Base-by-base conservation (phyloP, 306 rosid species). In the Heteromeles arbutifolia region DNA sequence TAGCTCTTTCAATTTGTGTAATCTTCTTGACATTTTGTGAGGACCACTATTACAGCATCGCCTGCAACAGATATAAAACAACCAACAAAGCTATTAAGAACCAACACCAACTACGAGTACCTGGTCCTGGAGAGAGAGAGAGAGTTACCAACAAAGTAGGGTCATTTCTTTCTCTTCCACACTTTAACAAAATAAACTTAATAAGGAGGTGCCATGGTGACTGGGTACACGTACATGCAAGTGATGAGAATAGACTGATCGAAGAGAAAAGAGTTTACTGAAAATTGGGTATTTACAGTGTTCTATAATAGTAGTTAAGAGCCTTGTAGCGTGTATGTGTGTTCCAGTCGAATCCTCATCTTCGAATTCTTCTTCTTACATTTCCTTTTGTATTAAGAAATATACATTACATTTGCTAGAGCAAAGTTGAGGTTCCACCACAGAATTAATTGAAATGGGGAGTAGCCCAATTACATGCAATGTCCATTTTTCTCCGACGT, bases 11-110 rank as follows among this genome's bases (percentile, higher is more conserved):
- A 44, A 41, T 74, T 63, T 62, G 31, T 21, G 69, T 61, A 43
- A 74, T 62, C 45, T 62, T 59, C 69, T 44, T 25, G 28, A 3
- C 24, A 3, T 43, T 64, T 37, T 78, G 56, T 31, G 43, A 84
- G 88, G 88, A 87, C 88, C 86, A 84, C 90, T 73, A 62, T 32
- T 72, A 74, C 86, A 79, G 85, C 80, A 82, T 71, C 81, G 41
- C 70, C 84, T 86, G 88, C 83, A 79, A 82, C 83, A 79, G 69
- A 79, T 77, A 86, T 86, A 82, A 83, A 79, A 86, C 88, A 82
- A 81, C 88, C 90, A 86, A 84, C 86, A 86, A 79, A 84, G 90
- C 79, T 86, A 87, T 84, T 82, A 86, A 87, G 90, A 74, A 77
- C 66, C 83, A 84, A 82, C 85, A 82, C 85, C 90, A 79, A 84